Conservation (phyloP, 169 alveolate species). For the Plasmodium malariae region DNA sequence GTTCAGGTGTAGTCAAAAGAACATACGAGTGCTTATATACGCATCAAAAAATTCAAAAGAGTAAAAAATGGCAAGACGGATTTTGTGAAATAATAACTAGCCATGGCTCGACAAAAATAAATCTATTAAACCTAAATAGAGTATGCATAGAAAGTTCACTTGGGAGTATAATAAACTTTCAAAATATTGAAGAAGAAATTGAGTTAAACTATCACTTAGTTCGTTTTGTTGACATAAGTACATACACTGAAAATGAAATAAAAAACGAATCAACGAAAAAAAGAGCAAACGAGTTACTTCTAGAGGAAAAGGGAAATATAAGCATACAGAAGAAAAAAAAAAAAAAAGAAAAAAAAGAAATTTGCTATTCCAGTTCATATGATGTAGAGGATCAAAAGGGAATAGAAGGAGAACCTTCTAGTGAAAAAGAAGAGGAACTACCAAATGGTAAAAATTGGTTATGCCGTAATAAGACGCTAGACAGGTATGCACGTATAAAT, state of each 20-base stretch:
- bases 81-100: constrained; percentile 43
- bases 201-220: constrained; percentile 23
- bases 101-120: constrained; percentile 46
- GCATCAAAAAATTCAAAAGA: constrained; percentile 62
- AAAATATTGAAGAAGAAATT: constrained; percentile 34
- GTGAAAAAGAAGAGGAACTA: background rate
- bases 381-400: background rate
- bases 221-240: constrained; percentile 31
- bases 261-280: background rate
- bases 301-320: too few species aligned
- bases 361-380: background rate
- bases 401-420: background rate
- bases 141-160: constrained; percentile 32
- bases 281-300: background rate
- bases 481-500: constrained; percentile 15
- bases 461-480: background rate
- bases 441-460: background rate
- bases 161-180: background rate
- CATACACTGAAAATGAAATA: constrained; percentile 26
- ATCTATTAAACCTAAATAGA: constrained; percentile 24
- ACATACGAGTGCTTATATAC: constrained; percentile 68
- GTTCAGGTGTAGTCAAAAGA: constrained; percentile 13
- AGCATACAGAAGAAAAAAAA: constrained; percentile 13
- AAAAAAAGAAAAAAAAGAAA: constrained; percentile 27
- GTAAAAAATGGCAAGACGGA: constrained; percentile 71